Evolutionary conservation across 2,329 filamentous ascomycete genomes (phyloP).

Genomic region (Talaromyces sp.): DNA sequence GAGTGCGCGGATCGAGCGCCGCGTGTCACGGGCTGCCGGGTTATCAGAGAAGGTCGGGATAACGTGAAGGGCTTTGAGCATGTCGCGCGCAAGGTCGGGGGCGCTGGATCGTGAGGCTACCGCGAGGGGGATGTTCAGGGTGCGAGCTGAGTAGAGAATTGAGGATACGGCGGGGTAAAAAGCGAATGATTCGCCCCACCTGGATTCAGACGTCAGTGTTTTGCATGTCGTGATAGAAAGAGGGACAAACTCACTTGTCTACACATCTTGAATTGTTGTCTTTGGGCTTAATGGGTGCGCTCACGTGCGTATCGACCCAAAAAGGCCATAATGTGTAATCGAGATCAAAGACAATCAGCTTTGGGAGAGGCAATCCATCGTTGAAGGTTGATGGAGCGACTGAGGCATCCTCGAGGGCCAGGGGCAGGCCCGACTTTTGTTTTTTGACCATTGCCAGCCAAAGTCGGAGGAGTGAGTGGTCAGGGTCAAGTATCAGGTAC

Average conservation of each 20-base stretch:
- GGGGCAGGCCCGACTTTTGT: constrained; percentile 27
- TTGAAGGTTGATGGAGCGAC: constrained; percentile 52
- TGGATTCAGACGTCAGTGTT: constrained; percentile 14
- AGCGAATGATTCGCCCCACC: constrained; percentile 58
- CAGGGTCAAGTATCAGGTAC: background rate
- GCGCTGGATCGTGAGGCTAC: constrained; percentile 76
- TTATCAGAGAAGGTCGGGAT: constrained; percentile 40
- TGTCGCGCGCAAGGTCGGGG: constrained; percentile 71
- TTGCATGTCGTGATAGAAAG: background rate
- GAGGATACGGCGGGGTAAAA: constrained; percentile 67
- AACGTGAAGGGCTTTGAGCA: constrained; percentile 68
- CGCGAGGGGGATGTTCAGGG: constrained; percentile 53
- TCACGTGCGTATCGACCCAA: constrained; percentile 92
- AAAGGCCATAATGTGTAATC: constrained; percentile 99
- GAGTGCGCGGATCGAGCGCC: constrained; percentile 41
- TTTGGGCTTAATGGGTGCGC: constrained; percentile 62
- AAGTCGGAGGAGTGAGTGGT: background rate
- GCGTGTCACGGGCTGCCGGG: constrained; percentile 31
- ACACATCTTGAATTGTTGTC: constrained; percentile 45
- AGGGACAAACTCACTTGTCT: constrained; percentile 27
- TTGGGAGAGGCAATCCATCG: constrained; percentile 67
- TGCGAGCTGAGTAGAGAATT: constrained; percentile 58
- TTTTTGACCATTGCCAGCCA: constrained; percentile 21
- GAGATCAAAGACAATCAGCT: constrained; percentile 85
- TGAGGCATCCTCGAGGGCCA: constrained; percentile 28